phyloP scores from a whole-genome alignment of 805 yeast species.

The Tetrapisispora nanseiensis region DNA sequence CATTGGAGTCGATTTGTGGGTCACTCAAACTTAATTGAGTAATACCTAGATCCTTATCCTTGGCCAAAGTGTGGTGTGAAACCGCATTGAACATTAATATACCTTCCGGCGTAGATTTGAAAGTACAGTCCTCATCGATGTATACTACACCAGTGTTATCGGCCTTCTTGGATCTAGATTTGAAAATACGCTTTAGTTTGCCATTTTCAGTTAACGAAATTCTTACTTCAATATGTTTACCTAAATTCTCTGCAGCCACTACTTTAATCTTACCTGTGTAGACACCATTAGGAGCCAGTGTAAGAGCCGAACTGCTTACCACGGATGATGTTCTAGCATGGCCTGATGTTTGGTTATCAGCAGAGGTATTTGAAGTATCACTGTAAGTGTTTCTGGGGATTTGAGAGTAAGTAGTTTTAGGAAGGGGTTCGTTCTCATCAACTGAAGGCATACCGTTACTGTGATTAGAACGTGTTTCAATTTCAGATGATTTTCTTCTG shows the following conservation, averaged over 20 bases:
- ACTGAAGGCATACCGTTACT: background rate
- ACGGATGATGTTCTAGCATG: slow-evolving; percentile 1
- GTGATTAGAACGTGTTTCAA: background rate
- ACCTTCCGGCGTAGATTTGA: slow-evolving; percentile 57
- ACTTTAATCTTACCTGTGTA: slow-evolving; percentile 47
- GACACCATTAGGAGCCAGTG: slow-evolving; percentile 25
- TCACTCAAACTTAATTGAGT: slow-evolving; percentile 45
- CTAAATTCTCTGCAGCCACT: slow-evolving; percentile 38
- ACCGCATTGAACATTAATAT: slow-evolving; percentile 50
- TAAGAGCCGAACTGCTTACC: slow-evolving; percentile 20
- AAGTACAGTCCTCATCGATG: slow-evolving; percentile 58
- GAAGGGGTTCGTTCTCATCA: slow-evolving; percentile 15
- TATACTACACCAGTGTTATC: slow-evolving; percentile 35
- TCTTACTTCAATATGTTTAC: slow-evolving; percentile 41
- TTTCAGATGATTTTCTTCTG: background rate
- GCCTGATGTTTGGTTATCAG: background rate
- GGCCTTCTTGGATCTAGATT: slow-evolving; percentile 51
- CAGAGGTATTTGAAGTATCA: background rate
- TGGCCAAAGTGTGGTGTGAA: slow-evolving; percentile 65
- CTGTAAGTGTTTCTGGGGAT: slow-evolving; percentile 17
- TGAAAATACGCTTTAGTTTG: slow-evolving; percentile 46
- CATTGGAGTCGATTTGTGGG: slow-evolving; percentile 25
- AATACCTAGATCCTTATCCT: slow-evolving; percentile 53
- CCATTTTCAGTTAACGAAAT: slow-evolving; percentile 40
- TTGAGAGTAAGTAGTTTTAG: slow-evolving; percentile 22